A percentile compares a stretch with the other conserved stretches of the same genome.
Conservation (phyloP, 768 basidiomycete species). For the Galerina sulciceps region DNA sequence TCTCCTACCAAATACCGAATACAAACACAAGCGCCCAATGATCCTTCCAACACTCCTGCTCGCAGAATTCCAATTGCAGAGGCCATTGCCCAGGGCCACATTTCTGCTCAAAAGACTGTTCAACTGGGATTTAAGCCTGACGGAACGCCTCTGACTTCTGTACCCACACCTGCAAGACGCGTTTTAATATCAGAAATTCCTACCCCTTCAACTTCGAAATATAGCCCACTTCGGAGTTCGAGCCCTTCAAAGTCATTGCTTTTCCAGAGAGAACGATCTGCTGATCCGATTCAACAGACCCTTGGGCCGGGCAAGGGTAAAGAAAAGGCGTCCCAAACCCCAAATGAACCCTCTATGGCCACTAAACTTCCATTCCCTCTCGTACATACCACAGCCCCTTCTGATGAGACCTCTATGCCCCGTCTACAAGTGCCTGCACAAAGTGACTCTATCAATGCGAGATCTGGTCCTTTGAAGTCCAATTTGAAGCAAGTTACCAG, state of each 20-base stretch:
- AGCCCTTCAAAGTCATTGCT: conserved; percentile 18
- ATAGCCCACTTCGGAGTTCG: conserved; percentile 4
- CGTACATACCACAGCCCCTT: conserved; percentile 16
- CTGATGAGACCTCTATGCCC: not conserved
- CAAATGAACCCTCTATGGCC: conserved; percentile 7
- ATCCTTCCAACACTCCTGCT: conserved; percentile 60
- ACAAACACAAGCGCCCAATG: conserved; percentile 32
- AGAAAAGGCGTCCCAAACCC: conserved; percentile 17
- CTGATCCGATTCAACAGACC: conserved; percentile 10
- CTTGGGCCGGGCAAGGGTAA: conserved; percentile 23
- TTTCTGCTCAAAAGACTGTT: conserved; percentile 51
- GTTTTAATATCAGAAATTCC: conserved; percentile 25
- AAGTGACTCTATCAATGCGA: conserved; percentile 7
- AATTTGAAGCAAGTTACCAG: conserved; percentile 56
- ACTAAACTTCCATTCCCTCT: conserved; percentile 42
- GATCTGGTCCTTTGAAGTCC: conserved; percentile 41
- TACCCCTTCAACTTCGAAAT: conserved; percentile 21
- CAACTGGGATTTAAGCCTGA: conserved; percentile 34
- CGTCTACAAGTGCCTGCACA: not conserved
- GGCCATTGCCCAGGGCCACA: conserved; percentile 51
- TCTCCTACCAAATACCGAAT: conserved; percentile 35
- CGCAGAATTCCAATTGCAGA: conserved; percentile 62
- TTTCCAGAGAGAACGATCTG: conserved; percentile 13
- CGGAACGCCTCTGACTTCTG: conserved; percentile 18
- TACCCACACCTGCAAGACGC: conserved; percentile 28